Conservation (phyloP, 495 filamentous ascomycete species). For the Penicillium macrosclerotiorum region DNA sequence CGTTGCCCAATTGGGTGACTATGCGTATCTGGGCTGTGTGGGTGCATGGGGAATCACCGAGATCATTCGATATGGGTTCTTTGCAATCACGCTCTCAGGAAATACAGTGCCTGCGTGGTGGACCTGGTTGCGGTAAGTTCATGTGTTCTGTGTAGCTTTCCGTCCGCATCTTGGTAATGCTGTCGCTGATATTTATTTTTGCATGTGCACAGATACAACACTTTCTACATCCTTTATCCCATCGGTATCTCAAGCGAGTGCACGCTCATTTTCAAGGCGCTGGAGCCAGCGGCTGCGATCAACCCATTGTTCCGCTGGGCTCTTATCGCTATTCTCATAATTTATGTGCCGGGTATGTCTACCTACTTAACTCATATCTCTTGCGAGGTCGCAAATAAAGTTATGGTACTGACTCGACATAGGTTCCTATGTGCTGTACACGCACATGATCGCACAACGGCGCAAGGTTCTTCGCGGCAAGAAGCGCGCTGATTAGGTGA, state of each 20-base stretch:
- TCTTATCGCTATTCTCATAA: conserved; percentile 60
- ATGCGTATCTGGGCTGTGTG: conserved; percentile 50
- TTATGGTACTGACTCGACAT: conserved; percentile 19
- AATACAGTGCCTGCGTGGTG: conserved; percentile 57
- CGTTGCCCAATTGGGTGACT: conserved; percentile 33
- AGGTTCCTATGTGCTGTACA: conserved; percentile 87
- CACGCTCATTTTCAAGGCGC: conserved; percentile 65
- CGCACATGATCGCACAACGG: conserved; percentile 90
- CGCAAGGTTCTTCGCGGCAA: conserved; percentile 61
- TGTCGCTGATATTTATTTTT: too few relatives aligned
- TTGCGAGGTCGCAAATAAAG: too few relatives aligned
- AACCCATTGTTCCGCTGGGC: conserved; percentile 53
- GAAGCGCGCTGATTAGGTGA: conserved; percentile 24
- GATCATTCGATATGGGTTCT: conserved; percentile 85
- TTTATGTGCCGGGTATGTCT: conserved; percentile 78
- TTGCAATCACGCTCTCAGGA: conserved; percentile 67
- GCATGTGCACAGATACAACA: conserved; percentile 81
- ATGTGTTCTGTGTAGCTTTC: too few relatives aligned
- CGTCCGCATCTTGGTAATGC: conserved; percentile 4
- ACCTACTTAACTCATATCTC: neutral
- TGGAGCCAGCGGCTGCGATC: conserved; percentile 54
- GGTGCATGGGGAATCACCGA: conserved; percentile 83
- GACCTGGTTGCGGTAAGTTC: conserved; percentile 72
- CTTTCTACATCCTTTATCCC: conserved; percentile 90
- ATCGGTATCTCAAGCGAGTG: conserved; percentile 86